Evolutionary conservation across 2,329 filamentous ascomycete species (phyloP).

Genomic region (Hymenoscyphus repandus): DNA sequence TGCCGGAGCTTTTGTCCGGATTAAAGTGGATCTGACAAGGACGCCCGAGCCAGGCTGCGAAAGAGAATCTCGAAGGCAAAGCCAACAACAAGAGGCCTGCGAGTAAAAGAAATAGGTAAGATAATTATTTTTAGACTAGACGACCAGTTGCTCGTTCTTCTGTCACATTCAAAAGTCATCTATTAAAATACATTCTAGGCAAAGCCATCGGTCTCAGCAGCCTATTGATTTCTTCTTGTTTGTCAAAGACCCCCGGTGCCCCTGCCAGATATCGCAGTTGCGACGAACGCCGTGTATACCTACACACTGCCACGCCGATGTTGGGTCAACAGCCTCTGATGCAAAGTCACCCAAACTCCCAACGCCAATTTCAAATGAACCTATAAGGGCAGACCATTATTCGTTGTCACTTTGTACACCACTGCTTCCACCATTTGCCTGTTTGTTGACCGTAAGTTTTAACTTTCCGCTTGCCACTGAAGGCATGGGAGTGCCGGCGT

Average conservation of each 20-base stretch:
- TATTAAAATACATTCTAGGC: slow-evolving; percentile 33
- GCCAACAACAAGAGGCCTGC: no score
- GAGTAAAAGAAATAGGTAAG: no score
- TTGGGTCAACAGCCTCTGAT: neutral
- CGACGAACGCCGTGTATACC: slow-evolving; percentile 3
- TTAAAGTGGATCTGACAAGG: no score
- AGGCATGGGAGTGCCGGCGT: slow-evolving; percentile 60
- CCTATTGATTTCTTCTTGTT: neutral
- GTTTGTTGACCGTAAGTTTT: slow-evolving; percentile 58
- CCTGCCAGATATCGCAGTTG: neutral
- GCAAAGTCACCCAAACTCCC: slow-evolving; percentile 3
- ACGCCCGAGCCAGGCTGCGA: no score
- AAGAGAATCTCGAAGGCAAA: no score
- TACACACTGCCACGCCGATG: slow-evolving; percentile 2
- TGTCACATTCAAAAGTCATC: neutral
- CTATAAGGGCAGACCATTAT: slow-evolving; percentile 5
- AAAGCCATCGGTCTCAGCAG: neutral
- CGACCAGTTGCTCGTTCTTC: no score
- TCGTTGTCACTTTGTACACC: slow-evolving; percentile 46
- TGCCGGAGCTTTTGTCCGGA: no score
- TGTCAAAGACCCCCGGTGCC: neutral
- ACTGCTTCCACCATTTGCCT: slow-evolving; percentile 37
- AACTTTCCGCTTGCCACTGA: slow-evolving; percentile 48
- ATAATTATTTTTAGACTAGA: no score
- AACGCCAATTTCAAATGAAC: slow-evolving; percentile 1